A percentile compares a stretch with the other conserved stretches of the same genome.
phyloP scores from a whole-genome alignment of 2,329 filamentous ascomycete species.

The Periglandula ipomoeae region DNA sequence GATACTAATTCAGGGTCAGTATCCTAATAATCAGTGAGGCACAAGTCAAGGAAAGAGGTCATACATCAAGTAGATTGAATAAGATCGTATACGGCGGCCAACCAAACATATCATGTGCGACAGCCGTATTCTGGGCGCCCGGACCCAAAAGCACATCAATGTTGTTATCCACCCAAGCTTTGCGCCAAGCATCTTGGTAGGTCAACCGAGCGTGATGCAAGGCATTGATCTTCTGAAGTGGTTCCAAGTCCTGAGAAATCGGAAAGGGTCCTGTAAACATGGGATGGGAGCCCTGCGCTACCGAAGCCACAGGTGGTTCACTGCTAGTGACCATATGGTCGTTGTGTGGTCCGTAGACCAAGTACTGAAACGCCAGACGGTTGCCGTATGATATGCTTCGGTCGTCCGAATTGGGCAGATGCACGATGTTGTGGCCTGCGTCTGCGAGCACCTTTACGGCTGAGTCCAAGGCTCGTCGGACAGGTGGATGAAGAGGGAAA shows the following conservation, averaged over 20 bases:
- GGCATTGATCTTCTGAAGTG: constrained; percentile 25
- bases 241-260: constrained; percentile 10
- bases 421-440: constrained; percentile 35
- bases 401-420: constrained; percentile 17
- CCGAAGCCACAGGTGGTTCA: not conserved
- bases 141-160: constrained; percentile 43
- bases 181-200: constrained; percentile 30
- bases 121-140: constrained; percentile 39
- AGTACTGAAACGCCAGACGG: constrained; percentile 8
- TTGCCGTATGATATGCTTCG: constrained; percentile 3
- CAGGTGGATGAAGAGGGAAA: constrained; percentile 41
- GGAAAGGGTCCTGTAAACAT: constrained; percentile 1
- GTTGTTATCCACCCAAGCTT: constrained; percentile 28
- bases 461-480: constrained; percentile 33
- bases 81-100: constrained; percentile 36
- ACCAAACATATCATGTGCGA: constrained; percentile 41
- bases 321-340: not conserved
- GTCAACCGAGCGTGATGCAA: constrained; percentile 14
- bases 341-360: not conserved
- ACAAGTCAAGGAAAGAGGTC: constrained; percentile 16
- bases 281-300: not conserved
- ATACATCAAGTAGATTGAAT: constrained; percentile 42
- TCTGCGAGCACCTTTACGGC: constrained; percentile 28
- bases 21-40: too few species aligned
- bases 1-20: constrained; percentile 30